phyloP scores from a whole-genome alignment of 257 asterid genomes.

The Solanum pimpinellifolium region DNA sequence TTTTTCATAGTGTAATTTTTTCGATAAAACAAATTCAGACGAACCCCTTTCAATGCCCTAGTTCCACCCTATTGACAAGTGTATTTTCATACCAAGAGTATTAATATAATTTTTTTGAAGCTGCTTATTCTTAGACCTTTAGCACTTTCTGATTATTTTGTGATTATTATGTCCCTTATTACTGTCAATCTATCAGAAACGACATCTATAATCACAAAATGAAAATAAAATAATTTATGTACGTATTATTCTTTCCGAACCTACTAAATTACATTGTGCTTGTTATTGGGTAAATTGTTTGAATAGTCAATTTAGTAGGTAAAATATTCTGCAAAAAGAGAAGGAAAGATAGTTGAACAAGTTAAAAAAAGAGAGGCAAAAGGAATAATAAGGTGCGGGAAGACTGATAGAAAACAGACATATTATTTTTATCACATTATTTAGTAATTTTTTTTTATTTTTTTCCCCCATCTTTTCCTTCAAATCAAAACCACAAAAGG shows the following conservation, averaged over 20 bases:
- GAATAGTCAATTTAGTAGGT: neutral
- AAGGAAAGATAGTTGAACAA: conserved; percentile 12
- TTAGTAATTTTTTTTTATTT: neutral
- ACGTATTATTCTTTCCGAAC: neutral
- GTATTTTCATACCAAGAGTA: neutral
- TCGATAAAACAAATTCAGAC: neutral
- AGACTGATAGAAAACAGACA: conserved; percentile 5
- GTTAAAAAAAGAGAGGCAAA: conserved; percentile 10
- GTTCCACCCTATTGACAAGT: neutral
- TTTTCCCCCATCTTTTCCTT: neutral
- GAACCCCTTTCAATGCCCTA: neutral
- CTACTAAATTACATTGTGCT: neutral
- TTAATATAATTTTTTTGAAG: no score
- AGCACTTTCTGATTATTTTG: neutral
- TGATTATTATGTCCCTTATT: neutral
- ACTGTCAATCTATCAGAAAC: neutral
- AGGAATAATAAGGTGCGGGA: conserved; percentile 12
- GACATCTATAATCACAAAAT: neutral
- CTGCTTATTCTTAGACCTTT: neutral
- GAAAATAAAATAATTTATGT: no score
- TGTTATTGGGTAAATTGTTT: neutral
- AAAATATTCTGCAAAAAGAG: neutral
- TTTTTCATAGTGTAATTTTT: neutral
- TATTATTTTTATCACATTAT: neutral
- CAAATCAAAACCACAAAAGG: neutral